Base-by-base conservation (phyloP, 352 stramenopile species). In the Phytophthora pluvialis region DNA sequence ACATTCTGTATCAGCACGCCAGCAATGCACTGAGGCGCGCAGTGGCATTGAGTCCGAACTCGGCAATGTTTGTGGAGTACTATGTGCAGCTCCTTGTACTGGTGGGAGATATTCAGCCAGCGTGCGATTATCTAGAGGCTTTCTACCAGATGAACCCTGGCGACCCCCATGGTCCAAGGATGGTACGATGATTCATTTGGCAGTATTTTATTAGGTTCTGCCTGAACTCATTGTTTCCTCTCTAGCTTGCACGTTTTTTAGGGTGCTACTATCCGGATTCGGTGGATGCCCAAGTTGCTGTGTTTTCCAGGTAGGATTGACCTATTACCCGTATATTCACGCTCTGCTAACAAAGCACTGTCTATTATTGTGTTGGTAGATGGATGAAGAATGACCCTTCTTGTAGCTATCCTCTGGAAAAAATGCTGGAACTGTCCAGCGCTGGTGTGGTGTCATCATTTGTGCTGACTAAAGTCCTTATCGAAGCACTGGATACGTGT, bases 1-100 rank as follows among this genome's bases (percentile, higher is more conserved):
- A 90, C 36, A 83, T 92, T 43, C 64, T 95, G 10, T 95, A 88
- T 47, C 83, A 95, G 70, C 75, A 93, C 18, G 82, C 84, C 4
- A 59, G 49, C 12, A 78, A 64, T 47, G 72, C 83, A 26, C 53
- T 95, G 29, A 77, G 79, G 10, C 84, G 84, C 36, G 87, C 83
- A 13, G 77, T 88, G 6, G 81, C 83, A 2, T 33, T 89, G 21
- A 82, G 66, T 46, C 81, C 83, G 4, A 72, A 67, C 26, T 91
- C 80, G 12, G 70, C 72, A 0, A 68, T 92, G 32, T 93, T 89
- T 65, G 59, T 90, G 36, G 81, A 91, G 60, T 80, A 86, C 40
- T 93, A 91, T 52, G 75, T 90, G 15, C 83, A 93, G 57, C 60
- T 95, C 1, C 72, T 93, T 47, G 69, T 83, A 25, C 70, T 95